Percentiles rank a stretch among this genome's conserved stretches.
Conservation (phyloP, 2,329 filamentous ascomycete genomes). For the Colletotrichum sp. region DNA sequence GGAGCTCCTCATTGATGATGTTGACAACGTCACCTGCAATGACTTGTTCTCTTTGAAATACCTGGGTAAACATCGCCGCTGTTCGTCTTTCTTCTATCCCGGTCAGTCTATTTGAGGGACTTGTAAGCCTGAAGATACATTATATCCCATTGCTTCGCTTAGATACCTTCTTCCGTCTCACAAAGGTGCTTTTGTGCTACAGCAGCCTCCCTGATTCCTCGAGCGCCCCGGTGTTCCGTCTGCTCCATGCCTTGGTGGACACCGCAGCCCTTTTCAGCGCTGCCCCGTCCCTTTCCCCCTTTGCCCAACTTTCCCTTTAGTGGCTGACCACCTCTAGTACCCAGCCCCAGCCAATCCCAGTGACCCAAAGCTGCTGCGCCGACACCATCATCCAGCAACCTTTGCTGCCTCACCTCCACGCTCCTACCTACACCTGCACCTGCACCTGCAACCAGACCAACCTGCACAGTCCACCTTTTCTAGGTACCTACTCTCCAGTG, state of each 20-base stretch:
- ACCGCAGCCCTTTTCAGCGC: background rate
- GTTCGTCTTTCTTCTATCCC: background rate
- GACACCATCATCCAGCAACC: background rate
- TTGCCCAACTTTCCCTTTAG: background rate
- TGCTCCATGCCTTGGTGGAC: background rate
- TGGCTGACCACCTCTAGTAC: background rate
- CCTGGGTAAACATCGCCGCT: background rate
- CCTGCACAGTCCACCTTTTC: background rate
- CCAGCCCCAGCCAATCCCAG: background rate
- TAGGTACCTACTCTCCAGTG: constrained; percentile 1
- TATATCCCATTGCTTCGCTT: background rate
- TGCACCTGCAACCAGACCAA: background rate
- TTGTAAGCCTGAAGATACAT: background rate
- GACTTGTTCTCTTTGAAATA: background rate
- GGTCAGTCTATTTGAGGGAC: background rate
- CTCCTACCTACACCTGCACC: background rate
- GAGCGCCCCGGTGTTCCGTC: background rate
- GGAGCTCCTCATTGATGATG: background rate
- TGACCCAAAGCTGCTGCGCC: constrained; percentile 5
- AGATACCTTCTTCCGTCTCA: background rate
- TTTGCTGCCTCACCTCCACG: background rate
- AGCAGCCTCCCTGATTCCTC: background rate
- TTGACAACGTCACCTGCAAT: background rate
- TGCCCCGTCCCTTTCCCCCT: background rate
- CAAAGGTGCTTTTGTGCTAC: background rate